Base-by-base conservation (phyloP, 495 filamentous ascomycete genomes). In the Staphylotrichum longicolle region DNA sequence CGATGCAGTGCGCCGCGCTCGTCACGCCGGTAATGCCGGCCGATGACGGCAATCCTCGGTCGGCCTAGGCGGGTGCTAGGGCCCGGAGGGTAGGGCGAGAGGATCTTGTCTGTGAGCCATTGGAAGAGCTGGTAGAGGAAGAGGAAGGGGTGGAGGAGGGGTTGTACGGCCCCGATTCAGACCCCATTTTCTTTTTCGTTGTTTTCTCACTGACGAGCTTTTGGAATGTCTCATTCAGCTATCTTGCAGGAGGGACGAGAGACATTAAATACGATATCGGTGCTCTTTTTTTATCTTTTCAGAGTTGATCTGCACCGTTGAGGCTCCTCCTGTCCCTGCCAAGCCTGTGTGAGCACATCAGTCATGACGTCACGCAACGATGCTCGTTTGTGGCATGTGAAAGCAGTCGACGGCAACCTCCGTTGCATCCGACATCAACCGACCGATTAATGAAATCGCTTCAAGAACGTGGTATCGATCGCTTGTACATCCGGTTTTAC, bases 1-100 rank as follows among this genome's bases (percentile, higher is more conserved):
- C 90, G 35, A 93, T 84, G 73, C 90, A 93, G 72, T 96, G 91
- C 6, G 88, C 85, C 5, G 91, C 91, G 7, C 89, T 84, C 1
- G 89, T 91, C 3, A 95, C 84, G 45, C 91, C 91, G 0, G 91
- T 96, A 47, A 95, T 74, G 7, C 91, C 90, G 30, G 90, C 90
- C 91, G 63, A 94, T 91, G 50, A 94, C 75, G n/a, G 90, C 91
- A 54, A 94, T 82, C 59, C 83, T 85, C 44, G 88, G 89, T 33
- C 84, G 75, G 39, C 78, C 70, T 37, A 87, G 72, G 6, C 70
- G 63, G 1, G 79, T 71, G 20, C 78, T 73, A 11, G 85, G 84
- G 12, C 78, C 80, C 0, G 88, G 91, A 14, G 90, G 88, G 3
- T 72, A 75, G 0, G 90, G 90, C 0, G 90, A 83, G 59, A 94